Percentiles rank a stretch among this genome's conserved stretches.
phyloP scores from a whole-genome alignment of 768 basidiomycete genomes.

The Suillus americanus region DNA sequence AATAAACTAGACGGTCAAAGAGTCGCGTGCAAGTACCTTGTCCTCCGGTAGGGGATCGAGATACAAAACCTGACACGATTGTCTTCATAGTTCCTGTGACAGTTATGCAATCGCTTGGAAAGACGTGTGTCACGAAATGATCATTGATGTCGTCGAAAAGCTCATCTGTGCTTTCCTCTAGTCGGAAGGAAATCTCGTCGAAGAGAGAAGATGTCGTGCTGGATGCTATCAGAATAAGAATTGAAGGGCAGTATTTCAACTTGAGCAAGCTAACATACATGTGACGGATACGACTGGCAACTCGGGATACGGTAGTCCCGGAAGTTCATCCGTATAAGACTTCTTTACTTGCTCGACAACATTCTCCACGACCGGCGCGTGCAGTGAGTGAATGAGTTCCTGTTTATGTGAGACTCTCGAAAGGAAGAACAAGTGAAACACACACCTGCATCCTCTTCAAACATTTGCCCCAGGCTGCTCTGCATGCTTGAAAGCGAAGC shows the following conservation, averaged over 20 bases:
- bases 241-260: not conserved
- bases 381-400: conserved; percentile 47
- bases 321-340: conserved; percentile 46
- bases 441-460: conserved; percentile 55
- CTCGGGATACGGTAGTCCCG: conserved; percentile 59
- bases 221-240: conserved; percentile 29
- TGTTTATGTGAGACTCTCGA: conserved; percentile 20
- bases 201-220: conserved; percentile 48
- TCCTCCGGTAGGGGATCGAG: conserved; percentile 30
- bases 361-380: conserved; percentile 46
- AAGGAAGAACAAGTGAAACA: not conserved
- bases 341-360: conserved; percentile 43
- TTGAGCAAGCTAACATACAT: conserved; percentile 36
- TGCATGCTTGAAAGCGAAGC: conserved; percentile 54
- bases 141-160: conserved; percentile 18
- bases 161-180: conserved; percentile 31
- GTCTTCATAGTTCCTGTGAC: conserved; percentile 52
- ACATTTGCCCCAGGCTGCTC: conserved; percentile 58
- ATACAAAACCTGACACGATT: conserved; percentile 54
- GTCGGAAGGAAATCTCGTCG: conserved; percentile 38
- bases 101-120: conserved; percentile 58
- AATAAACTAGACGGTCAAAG: not conserved
- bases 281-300: conserved; percentile 59
- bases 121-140: conserved; percentile 47
- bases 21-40: conserved; percentile 27